These are phyloP conservation scores for Silene uniflora DNA, from an alignment of 148 eudicot species.

Conservation along the genomic window DNA sequence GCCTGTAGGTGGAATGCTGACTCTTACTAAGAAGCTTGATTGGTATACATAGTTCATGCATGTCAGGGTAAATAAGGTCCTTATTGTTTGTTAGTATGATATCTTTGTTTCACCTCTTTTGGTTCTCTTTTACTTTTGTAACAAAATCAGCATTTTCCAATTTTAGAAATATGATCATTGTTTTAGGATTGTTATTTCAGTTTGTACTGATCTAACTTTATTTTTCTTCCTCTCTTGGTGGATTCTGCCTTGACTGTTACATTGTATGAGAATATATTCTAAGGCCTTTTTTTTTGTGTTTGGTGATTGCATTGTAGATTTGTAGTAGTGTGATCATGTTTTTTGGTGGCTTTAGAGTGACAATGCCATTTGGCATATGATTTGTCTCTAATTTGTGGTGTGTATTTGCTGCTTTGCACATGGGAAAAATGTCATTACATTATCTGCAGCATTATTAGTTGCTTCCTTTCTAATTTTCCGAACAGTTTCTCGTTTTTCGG, in stretches of 20 bases:
- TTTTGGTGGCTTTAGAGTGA: background rate
- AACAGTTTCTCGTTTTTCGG: background rate
- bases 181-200: background rate
- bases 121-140: slow-evolving; percentile 5
- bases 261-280: background rate
- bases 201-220: background rate
- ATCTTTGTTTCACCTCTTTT: slow-evolving; percentile 18
- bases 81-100: slow-evolving; percentile 14
- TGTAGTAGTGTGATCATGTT: background rate
- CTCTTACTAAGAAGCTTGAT: slow-evolving; percentile 16
- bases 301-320: background rate
- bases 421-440: background rate
- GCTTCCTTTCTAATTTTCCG: background rate
- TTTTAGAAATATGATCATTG: background rate
- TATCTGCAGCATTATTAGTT: background rate
- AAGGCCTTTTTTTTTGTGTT: too few relatives aligned
- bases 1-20: slow-evolving; percentile 25
- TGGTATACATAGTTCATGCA: slow-evolving; percentile 15
- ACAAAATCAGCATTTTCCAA: slow-evolving; percentile 1
- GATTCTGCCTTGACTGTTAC: background rate
- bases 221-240: background rate
- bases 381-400: background rate
- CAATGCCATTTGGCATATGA: slow-evolving; percentile 13
- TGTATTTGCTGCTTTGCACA: slow-evolving; percentile 3
- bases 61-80: slow-evolving; percentile 16